phyloP scores from a whole-genome alignment of 1,284 basidiomycete genomes.

The Melampsora americana region DNA sequence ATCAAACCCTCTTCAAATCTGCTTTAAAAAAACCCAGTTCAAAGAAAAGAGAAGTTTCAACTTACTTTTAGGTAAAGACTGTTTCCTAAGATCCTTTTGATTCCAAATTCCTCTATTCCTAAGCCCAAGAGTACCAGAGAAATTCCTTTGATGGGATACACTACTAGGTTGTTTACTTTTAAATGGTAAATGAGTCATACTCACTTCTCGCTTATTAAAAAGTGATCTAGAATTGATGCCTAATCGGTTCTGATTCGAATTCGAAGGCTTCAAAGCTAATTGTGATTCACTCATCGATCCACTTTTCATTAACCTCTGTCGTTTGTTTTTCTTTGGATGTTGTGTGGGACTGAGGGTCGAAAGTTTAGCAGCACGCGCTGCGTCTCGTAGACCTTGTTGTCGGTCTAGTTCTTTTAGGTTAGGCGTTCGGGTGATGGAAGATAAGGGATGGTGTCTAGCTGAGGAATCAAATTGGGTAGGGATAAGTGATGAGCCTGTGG shows the following conservation, averaged over 20 bases:
- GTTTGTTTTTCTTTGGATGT: neutral
- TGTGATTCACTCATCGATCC: too few species aligned
- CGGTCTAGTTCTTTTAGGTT: conserved; percentile 29
- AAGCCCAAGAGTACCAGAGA: too few species aligned
- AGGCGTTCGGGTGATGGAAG: neutral
- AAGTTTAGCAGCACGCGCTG: neutral
- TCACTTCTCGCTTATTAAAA: conserved; percentile 18
- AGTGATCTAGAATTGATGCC: neutral
- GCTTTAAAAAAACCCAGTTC: neutral
- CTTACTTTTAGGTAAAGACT: conserved; percentile 36
- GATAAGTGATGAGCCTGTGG: conserved; percentile 3
- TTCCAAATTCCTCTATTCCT: neutral
- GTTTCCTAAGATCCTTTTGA: conserved; percentile 19
- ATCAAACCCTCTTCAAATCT: neutral
- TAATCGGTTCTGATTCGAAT: too few species aligned
- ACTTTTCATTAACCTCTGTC: neutral
- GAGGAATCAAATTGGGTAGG: conserved; percentile 17
- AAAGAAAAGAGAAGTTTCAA: neutral
- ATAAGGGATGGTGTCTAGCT: neutral
- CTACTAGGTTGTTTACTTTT: neutral
- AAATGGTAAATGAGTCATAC: conserved; percentile 3
- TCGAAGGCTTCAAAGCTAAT: too few species aligned
- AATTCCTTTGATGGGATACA: neutral
- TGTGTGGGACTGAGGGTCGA: neutral
- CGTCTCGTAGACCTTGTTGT: neutral